Percentiles rank a stretch among this genome's conserved stretches.
Evolutionary conservation across 2,329 filamentous ascomycete genomes (phyloP).

Genomic region (Fusarium buxicola): DNA sequence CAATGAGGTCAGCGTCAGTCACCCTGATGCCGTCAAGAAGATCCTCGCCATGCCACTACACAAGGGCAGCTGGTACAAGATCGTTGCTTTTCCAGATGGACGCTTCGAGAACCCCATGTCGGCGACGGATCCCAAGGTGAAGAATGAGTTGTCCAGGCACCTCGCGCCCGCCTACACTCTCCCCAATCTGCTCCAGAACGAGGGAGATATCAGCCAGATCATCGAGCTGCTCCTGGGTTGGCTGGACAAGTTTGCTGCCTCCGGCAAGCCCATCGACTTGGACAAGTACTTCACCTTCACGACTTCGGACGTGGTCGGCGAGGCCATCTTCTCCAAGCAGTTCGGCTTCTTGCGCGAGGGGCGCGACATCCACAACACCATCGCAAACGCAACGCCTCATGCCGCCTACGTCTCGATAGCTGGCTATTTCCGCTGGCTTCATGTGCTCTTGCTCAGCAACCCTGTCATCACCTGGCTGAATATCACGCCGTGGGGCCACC

Average conservation of each 20-base stretch:
- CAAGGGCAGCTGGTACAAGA: conserved; percentile 31
- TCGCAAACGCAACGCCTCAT: conserved; percentile 38
- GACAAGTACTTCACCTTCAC: conserved; percentile 24
- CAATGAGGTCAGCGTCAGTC: conserved; percentile 17
- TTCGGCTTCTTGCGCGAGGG: conserved; percentile 27
- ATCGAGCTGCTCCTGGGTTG: conserved; percentile 10
- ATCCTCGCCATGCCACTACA: conserved; percentile 10
- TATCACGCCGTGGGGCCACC: conserved; percentile 45
- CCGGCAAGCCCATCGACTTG: conserved; percentile 14
- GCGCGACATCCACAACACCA: conserved; percentile 48
- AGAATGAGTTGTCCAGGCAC: conserved; percentile 18
- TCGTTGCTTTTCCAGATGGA: conserved; percentile 21
- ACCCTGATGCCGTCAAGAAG: conserved; percentile 3
- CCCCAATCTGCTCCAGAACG: conserved; percentile 17
- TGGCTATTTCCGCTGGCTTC: conserved; percentile 42
- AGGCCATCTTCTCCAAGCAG: conserved; percentile 25
- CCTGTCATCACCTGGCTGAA: conserved; percentile 44
- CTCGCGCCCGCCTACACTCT: conserved; percentile 18
- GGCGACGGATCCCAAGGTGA: conserved; percentile 16
- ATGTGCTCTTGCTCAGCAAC: conserved; percentile 46
- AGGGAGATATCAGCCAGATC: conserved; percentile 8
- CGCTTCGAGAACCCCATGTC: conserved; percentile 26
- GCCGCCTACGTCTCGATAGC: conserved; percentile 36
- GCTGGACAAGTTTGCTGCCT: conserved; percentile 13
- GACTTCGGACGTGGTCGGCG: conserved; percentile 24